Conservation (phyloP, 1,284 basidiomycete species). For the Ganoderma meredithae region DNA sequence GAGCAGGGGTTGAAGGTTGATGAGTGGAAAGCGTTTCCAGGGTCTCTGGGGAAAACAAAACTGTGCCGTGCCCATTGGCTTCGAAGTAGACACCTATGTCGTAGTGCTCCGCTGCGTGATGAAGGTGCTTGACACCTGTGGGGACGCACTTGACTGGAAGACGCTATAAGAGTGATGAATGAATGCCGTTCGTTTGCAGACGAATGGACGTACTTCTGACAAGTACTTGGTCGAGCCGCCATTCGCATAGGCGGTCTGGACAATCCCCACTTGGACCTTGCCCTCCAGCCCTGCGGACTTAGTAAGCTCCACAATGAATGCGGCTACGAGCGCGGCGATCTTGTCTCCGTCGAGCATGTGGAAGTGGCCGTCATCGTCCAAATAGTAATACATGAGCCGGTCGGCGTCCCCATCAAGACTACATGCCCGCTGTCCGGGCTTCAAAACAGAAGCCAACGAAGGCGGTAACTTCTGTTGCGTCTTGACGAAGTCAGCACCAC, state of each 20-base stretch:
- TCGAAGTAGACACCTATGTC: conserved; percentile 99
- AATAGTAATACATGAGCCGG: conserved; percentile 95
- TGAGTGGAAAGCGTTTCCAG: conserved; percentile 66
- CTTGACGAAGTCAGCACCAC: conserved; percentile 98
- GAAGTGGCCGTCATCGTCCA: conserved; percentile 82
- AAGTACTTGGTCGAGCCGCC: conserved; percentile 96
- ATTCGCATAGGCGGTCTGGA: conserved; percentile 99
- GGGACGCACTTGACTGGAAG: conserved; percentile 95
- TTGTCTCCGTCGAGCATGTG: conserved; percentile 98
- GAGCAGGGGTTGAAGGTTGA: conserved; percentile 80
- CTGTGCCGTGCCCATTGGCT: conserved; percentile 98
- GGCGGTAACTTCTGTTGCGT: conserved; percentile 88
- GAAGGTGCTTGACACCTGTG: conserved; percentile 98
- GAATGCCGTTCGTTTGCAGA: conserved; percentile 1
- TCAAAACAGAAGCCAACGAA: conserved; percentile 65
- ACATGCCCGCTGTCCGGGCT: conserved; percentile 83
- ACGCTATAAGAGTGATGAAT: conserved; percentile 54
- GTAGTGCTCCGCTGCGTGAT: conserved; percentile 95
- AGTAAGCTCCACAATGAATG: conserved; percentile 93
- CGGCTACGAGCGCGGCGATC: conserved; percentile 93
- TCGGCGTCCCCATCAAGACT: conserved; percentile 99
- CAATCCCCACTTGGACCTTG: conserved; percentile 86
- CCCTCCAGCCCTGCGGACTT: conserved; percentile 81
- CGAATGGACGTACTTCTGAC: conserved; percentile 62
- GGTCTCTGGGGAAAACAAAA: conserved; percentile 88